Percentiles rank a stretch among this genome's conserved stretches.
Conservation (phyloP, 2,329 filamentous ascomycete species). For the Colletotrichum higginsianum region DNA sequence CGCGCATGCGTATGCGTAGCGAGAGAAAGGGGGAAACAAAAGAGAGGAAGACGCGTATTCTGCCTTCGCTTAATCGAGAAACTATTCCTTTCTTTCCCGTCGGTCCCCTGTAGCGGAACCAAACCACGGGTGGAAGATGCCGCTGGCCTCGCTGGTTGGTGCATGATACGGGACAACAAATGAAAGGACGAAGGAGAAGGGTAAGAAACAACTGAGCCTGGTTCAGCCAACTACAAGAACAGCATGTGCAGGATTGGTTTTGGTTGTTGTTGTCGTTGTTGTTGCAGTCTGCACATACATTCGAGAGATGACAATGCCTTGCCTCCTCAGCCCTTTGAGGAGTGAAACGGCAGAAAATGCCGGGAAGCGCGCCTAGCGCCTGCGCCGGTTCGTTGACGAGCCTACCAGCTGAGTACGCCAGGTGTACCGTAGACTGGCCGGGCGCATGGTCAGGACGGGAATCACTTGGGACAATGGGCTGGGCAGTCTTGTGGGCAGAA, state of each 20-base stretch:
- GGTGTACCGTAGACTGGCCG: conserved; percentile 29
- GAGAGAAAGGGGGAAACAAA: not conserved
- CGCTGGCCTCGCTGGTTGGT: conserved; percentile 3
- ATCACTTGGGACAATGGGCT: not conserved
- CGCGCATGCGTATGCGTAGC: conserved; percentile 13
- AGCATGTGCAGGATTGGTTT: conserved; percentile 18
- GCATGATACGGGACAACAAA: not conserved
- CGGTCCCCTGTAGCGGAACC: not conserved
- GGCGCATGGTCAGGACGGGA: conserved; percentile 16
- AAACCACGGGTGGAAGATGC: conserved; percentile 23
- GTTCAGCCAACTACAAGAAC: conserved; percentile 6
- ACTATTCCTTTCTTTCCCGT: conserved; percentile 12
- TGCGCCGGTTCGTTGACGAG: conserved; percentile 30
- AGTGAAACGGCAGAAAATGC: conserved; percentile 4
- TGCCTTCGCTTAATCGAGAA: conserved; percentile 30
- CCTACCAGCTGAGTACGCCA: conserved; percentile 32
- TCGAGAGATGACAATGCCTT: conserved; percentile 14
- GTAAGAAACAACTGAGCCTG: not conserved
- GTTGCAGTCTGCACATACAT: not conserved
- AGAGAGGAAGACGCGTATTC: conserved; percentile 27
- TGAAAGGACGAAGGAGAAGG: conserved; percentile 1
- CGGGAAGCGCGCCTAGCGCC: not conserved
- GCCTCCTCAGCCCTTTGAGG: conserved; percentile 12
- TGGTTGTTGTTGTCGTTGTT: no score
- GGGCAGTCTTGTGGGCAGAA: conserved; percentile 20